These are phyloP conservation scores for Oehlia diaphana DNA, from an alignment of 192 early-diverging fungal species.

Conservation along the genomic window DNA sequence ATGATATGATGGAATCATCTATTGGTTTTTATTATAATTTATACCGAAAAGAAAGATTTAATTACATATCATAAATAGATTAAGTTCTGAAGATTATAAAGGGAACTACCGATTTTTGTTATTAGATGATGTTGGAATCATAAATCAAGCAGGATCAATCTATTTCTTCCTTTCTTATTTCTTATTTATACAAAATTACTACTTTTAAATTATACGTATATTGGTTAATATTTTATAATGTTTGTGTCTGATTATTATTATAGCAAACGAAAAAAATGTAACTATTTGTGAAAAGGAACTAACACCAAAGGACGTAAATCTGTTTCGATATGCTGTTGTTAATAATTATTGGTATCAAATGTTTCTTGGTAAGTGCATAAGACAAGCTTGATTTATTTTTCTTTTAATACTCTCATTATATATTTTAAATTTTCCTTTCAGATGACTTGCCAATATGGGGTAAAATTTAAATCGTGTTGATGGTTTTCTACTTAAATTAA, in stretches of 20 bases:
- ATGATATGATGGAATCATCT: not conserved
- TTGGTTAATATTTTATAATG: too few relatives aligned
- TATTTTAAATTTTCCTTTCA: constrained; percentile 11
- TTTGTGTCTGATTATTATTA: not conserved
- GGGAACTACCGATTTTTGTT: not conserved
- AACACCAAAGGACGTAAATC: constrained; percentile 45
- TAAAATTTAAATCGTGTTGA: not conserved
- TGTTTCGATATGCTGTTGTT: constrained; percentile 63
- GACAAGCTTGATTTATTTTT: constrained; percentile 19
- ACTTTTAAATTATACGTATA: too few relatives aligned
- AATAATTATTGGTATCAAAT: constrained; percentile 70
- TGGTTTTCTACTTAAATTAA: not conserved
- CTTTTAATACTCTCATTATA: too few relatives aligned
- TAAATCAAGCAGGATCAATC: not conserved
- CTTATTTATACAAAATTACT: not conserved
- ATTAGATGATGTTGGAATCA: not conserved
- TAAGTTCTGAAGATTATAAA: not conserved
- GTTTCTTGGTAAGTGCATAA: constrained; percentile 47
- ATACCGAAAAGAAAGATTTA: not conserved
- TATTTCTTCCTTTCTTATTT: not conserved
- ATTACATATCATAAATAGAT: not conserved
- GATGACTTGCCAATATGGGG: constrained; percentile 63
- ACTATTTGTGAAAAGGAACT: constrained; percentile 54
- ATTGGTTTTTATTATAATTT: not conserved
- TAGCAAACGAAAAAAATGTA: constrained; percentile 37